Conservation (phyloP, 805 yeast species). For the Cyberlindnera maritima region DNA sequence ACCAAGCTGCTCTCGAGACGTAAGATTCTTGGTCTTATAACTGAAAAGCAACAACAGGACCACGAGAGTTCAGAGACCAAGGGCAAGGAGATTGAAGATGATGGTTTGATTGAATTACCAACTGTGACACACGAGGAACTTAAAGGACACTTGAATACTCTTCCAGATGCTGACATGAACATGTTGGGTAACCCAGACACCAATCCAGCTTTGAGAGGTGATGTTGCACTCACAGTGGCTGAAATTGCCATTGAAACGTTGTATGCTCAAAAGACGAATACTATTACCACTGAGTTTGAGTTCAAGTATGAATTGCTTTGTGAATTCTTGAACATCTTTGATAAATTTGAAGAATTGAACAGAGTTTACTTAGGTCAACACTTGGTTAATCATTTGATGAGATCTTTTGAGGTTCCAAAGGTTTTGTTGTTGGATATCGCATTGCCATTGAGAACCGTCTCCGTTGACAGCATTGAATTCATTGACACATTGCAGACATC, state of each 20-base stretch:
- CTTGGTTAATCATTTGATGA: conserved; percentile 52
- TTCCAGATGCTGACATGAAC: conserved; percentile 86
- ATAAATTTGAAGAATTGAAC: conserved; percentile 66
- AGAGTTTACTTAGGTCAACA: conserved; percentile 66
- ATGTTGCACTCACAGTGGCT: conserved; percentile 66
- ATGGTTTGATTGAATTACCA: conserved; percentile 42
- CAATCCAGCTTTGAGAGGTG: conserved; percentile 76
- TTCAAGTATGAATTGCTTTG: conserved; percentile 40
- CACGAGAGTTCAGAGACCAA: conserved; percentile 35
- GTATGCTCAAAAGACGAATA: conserved; percentile 16
- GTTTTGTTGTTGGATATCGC: conserved; percentile 53
- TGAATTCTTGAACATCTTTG: conserved; percentile 57
- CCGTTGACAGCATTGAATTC: conserved; percentile 40
- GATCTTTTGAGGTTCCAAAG: conserved; percentile 40
- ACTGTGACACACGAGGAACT: conserved; percentile 49
- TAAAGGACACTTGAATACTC: conserved; percentile 60
- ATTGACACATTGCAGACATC: conserved; percentile 63
- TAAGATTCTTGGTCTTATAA: conserved; percentile 72
- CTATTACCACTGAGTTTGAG: conserved; percentile 23
- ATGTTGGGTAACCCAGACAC: conserved; percentile 84
- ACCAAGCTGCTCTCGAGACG: conserved; percentile 83
- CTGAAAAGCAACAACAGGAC: conserved; percentile 65
- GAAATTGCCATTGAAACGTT: conserved; percentile 59
- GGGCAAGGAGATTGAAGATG: conserved; percentile 25
- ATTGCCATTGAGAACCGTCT: conserved; percentile 59